Evolutionary conservation across 768 basidiomycete species (phyloP), one percentile per base, ranked within the genome.

Genomic region (Pisolithus albus): DNA sequence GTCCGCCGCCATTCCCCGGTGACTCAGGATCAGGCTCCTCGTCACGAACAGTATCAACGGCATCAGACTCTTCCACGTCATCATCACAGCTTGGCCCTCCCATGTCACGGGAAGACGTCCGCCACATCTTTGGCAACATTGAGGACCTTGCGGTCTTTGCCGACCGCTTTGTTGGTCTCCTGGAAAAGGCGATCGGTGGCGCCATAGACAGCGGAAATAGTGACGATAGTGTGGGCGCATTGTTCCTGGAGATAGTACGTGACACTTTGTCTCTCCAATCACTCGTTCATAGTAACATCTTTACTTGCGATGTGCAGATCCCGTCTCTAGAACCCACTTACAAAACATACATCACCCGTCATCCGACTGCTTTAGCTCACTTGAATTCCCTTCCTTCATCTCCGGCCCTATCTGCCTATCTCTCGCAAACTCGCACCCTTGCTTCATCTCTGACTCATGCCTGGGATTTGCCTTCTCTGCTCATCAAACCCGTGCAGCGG

Each of bases 401-500:
- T 32, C 66, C 49, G 4, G 77, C 83, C 0, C 75, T 94, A 7
- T 57, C 67, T 1, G 70, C 76, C 3, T 93, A 92, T 66, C 75
- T 89, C 43, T 65, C 76, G 9, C 80, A 82, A 34, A 87, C 86
- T 16, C 78, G 80, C 52, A 75, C 72, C 10, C 73, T 86, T 36
- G 84, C 88, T 1, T 78, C 83, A 2, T 77, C 80, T 21, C 76
- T 88, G 11, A 88, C 90, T 0, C 85, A 91, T 60, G 88, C 92
- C 3, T 93, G 92, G 86, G 95, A 99, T 64, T 81, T 99, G 24
- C 77, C 90, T 5, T 92, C 92, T 0, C 79, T 97, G 37, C 84
- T 99, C 54, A 97, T 99, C 69, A 97, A 98, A 69, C 96, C 96
- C 32, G 92, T 99, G 4, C 96, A 98, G 63, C 83, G 95, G 15